A percentile compares a stretch with the other conserved stretches of the same genome.
Evolutionary conservation across 1,284 basidiomycete species (phyloP).

Genomic region (Xerocomus amazonicus): DNA sequence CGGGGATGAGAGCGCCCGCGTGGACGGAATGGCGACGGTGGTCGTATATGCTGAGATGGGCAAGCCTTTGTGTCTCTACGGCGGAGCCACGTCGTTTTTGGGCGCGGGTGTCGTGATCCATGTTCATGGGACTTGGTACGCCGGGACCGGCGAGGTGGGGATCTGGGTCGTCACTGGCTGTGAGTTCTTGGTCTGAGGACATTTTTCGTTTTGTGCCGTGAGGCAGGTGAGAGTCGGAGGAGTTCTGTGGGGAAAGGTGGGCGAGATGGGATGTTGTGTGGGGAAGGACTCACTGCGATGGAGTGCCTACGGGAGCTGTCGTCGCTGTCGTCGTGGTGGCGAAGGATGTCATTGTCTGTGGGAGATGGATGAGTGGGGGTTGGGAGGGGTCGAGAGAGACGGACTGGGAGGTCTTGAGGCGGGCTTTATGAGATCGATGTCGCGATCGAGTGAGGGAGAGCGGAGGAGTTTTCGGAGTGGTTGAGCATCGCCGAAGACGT

Average conservation of each 20-base stretch:
- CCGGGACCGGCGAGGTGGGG: conserved; percentile 68
- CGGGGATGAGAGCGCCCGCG: conserved; percentile 43
- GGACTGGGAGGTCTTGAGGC: too few relatives aligned
- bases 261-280: not conserved
- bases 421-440: conserved; percentile 10
- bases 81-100: conserved; percentile 77
- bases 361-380: too few relatives aligned
- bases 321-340: conserved; percentile 49
- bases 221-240: conserved; percentile 39
- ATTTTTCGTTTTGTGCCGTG: conserved; percentile 79
- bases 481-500: conserved; percentile 58
- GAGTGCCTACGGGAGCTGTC: conserved; percentile 65
- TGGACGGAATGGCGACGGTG: conserved; percentile 69
- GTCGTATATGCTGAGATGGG: conserved; percentile 68
- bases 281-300: conserved; percentile 45
- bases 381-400: too few relatives aligned
- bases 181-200: conserved; percentile 58
- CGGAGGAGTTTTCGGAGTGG: conserved; percentile 50
- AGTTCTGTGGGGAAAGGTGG: conserved; percentile 18
- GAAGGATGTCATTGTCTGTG: not conserved
- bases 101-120: conserved; percentile 63
- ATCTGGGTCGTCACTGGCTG: conserved; percentile 58
- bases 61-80: conserved; percentile 68
- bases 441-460: conserved; percentile 45
- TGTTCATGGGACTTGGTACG: conserved; percentile 49